Evolutionary conservation across 352 stramenopile genomes (phyloP).

Genomic region (Globisporangium splendens): DNA sequence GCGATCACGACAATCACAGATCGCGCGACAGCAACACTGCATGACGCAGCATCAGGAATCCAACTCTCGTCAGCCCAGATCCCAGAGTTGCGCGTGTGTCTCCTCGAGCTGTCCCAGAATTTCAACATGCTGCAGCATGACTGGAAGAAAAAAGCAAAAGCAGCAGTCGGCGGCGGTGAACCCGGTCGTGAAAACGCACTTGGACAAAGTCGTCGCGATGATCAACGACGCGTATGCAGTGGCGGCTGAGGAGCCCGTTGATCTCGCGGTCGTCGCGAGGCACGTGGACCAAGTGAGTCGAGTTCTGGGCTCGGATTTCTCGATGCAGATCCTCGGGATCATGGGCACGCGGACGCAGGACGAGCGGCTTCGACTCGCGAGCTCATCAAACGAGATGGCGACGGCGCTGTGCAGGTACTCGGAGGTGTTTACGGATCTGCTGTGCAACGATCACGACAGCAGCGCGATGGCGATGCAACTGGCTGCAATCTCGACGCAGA

Average conservation of each 20-base stretch:
- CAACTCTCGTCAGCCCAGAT: constrained; percentile 39
- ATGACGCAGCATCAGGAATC: background rate
- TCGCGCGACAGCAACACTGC: background rate
- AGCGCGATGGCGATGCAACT: constrained; percentile 21
- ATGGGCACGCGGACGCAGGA: constrained; percentile 34
- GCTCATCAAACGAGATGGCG: constrained; percentile 31
- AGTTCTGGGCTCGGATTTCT: constrained; percentile 61
- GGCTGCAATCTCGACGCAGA: constrained; percentile 20
- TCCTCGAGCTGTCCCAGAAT: constrained; percentile 70
- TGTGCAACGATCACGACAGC: constrained; percentile 24
- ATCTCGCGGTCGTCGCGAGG: constrained; percentile 31
- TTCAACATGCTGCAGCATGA: constrained; percentile 62
- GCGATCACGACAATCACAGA: constrained; percentile 11
- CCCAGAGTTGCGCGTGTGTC: constrained; percentile 60
- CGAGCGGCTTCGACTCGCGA: constrained; percentile 25
- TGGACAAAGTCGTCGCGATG: constrained; percentile 64
- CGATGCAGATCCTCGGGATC: constrained; percentile 52
- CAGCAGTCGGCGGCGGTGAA: constrained; percentile 34
- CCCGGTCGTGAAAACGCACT: constrained; percentile 51
- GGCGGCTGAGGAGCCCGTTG: constrained; percentile 53
- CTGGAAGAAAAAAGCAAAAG: constrained; percentile 49
- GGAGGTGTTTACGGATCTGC: constrained; percentile 55
- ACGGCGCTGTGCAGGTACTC: constrained; percentile 45
- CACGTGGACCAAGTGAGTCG: constrained; percentile 59
- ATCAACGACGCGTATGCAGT: constrained; percentile 71